Conservation (phyloP, 805 yeast species). For the Suhomyces pyralidae region DNA sequence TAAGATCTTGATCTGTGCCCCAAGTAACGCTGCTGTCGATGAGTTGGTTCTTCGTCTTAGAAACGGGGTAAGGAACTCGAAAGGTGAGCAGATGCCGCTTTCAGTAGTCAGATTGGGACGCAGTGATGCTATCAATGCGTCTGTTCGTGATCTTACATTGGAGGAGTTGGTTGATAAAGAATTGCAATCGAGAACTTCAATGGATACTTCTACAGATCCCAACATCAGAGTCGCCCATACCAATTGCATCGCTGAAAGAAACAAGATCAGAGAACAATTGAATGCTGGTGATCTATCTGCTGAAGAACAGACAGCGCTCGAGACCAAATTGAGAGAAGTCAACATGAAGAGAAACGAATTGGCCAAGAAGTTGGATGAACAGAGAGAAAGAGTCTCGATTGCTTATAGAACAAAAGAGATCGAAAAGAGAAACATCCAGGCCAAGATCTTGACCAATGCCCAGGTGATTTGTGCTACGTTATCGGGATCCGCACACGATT, state of each 20-base stretch:
- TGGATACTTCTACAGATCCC: conserved; percentile 41
- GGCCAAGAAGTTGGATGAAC: conserved; percentile 72
- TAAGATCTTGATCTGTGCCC: conserved; percentile 89
- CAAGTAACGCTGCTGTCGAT: conserved; percentile 98
- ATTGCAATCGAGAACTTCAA: conserved; percentile 32
- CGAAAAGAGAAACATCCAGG: conserved; percentile 72
- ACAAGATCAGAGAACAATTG: conserved; percentile 45
- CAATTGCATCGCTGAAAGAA: conserved; percentile 55
- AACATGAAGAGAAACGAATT: conserved; percentile 61
- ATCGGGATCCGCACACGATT: conserved; percentile 92
- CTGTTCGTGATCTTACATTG: conserved; percentile 77
- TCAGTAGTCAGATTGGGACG: conserved; percentile 84
- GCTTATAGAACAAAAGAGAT: conserved; percentile 73
- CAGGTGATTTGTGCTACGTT: conserved; percentile 88
- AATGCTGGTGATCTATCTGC: conserved; percentile 30
- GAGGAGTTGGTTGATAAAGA: conserved; percentile 79
- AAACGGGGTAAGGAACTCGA: conserved; percentile 59
- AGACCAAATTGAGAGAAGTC: conserved; percentile 52
- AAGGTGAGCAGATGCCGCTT: conserved; percentile 56
- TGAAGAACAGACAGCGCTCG: conserved; percentile 46
- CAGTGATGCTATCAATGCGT: conserved; percentile 78
- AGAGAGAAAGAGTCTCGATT: conserved; percentile 68
- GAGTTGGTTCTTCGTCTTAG: conserved; percentile 83
- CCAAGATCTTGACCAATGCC: conserved; percentile 65
- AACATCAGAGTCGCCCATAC: conserved; percentile 50